Evolutionary conservation across 1,284 basidiomycete genomes (phyloP).

Genomic region (Coniferiporia weirii): DNA sequence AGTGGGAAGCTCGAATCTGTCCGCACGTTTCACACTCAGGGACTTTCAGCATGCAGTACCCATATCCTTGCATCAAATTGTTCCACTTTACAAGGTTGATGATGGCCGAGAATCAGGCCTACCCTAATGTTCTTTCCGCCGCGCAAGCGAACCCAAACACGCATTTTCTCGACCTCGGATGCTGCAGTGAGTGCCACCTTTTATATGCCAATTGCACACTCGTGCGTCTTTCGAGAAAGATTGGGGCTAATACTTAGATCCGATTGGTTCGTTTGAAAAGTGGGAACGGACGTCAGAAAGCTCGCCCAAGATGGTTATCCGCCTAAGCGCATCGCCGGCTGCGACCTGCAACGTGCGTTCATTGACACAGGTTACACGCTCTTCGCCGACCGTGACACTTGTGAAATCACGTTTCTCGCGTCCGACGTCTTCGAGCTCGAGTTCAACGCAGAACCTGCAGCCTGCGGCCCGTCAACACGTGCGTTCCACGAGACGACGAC

Average conservation of each 20-base stretch:
- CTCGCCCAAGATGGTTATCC: constrained; percentile 31
- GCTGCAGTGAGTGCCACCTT: constrained; percentile 28
- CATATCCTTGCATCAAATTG: constrained; percentile 33
- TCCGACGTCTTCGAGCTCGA: constrained; percentile 29
- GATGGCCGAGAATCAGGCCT: constrained; percentile 27
- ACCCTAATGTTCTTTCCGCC: constrained; percentile 25
- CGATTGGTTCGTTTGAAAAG: constrained; percentile 17
- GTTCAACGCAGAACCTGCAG: background rate
- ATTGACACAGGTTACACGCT: constrained; percentile 30
- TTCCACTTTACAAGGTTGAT: constrained; percentile 30
- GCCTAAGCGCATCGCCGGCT: constrained; percentile 26
- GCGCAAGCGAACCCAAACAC: constrained; percentile 22
- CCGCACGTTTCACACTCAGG: too few relatives aligned
- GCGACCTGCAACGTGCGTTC: constrained; percentile 31
- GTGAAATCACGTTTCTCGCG: constrained; percentile 29
- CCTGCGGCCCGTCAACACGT: background rate
- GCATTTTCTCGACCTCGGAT: constrained; percentile 32
- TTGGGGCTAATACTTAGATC: background rate
- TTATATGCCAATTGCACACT: background rate
- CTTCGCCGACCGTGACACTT: constrained; percentile 23
- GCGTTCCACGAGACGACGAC: background rate
- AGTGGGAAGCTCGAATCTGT: background rate
- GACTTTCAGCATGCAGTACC: constrained; percentile 26
- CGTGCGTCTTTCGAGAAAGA: background rate
- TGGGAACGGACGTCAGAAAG: constrained; percentile 34